A percentile compares a stretch with the other conserved stretches of the same genome.
These are phyloP conservation scores for Saturnispora halmiae DNA, from an alignment of 805 yeast genomes.

Conservation along the genomic window DNA sequence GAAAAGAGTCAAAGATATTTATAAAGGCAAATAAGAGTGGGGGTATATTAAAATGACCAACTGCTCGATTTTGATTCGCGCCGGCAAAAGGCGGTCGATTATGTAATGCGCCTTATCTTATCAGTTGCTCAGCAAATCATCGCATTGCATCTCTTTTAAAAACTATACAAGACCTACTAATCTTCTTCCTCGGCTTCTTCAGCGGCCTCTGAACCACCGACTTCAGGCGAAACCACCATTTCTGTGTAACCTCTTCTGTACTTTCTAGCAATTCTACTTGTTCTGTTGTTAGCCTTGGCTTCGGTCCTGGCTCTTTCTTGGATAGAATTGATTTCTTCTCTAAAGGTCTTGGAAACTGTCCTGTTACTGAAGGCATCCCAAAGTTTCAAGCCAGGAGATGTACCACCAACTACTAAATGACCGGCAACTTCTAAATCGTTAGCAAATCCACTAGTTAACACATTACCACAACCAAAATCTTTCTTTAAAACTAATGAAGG, in stretches of 20 bases:
- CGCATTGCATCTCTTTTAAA: neutral
- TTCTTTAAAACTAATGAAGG: constrained; percentile 88
- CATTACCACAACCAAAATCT: constrained; percentile 92
- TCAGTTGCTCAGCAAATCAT: neutral
- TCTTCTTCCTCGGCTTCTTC: constrained; percentile 39
- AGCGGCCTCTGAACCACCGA: constrained; percentile 53
- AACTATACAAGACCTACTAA: no score
- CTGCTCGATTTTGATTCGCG: constrained; percentile 3
- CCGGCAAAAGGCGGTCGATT: neutral
- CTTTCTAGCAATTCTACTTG: constrained; percentile 70
- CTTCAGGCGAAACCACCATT: constrained; percentile 52
- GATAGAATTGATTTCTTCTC: constrained; percentile 43
- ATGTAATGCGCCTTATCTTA: neutral
- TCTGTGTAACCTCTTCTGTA: constrained; percentile 44
- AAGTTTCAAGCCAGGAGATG: constrained; percentile 70
- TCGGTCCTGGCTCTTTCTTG: constrained; percentile 50
- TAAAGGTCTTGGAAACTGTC: constrained; percentile 64
- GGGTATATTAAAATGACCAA: neutral
- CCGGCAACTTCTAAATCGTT: constrained; percentile 79
- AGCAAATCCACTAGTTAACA: constrained; percentile 72
- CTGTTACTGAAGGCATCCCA: constrained; percentile 88
- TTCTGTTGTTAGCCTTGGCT: constrained; percentile 46
- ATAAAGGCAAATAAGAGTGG: neutral
- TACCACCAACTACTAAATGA: constrained; percentile 79
- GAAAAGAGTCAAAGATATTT: neutral